Conservation (phyloP, 2,329 filamentous ascomycete genomes). For the Ceratocystiopsis brevicomis region DNA sequence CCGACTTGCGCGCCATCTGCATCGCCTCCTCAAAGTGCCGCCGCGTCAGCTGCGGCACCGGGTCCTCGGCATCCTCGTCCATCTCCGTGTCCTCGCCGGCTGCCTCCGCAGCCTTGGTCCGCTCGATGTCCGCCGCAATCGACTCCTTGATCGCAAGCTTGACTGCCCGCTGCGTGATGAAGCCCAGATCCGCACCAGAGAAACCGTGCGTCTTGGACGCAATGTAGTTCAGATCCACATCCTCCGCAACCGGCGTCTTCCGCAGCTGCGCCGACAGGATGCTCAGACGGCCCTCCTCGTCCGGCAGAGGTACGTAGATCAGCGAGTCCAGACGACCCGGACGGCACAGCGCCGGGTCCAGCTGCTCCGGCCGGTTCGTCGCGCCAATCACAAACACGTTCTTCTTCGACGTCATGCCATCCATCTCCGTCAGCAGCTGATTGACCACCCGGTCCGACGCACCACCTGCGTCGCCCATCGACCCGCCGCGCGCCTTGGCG, state of each 20-base stretch:
- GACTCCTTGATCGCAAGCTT: constrained; percentile 99
- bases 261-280: constrained; percentile 93
- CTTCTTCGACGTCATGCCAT: constrained; percentile 99
- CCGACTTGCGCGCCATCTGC: constrained; percentile 81
- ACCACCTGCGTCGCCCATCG: constrained; percentile 86
- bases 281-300: constrained; percentile 70
- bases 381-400: constrained; percentile 99
- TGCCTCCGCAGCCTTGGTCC: constrained; percentile 73
- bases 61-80: constrained; percentile 74
- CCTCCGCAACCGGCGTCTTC: constrained; percentile 81
- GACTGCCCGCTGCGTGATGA: constrained; percentile 95
- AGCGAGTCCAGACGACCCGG: constrained; percentile 96
- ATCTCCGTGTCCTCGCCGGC: constrained; percentile 64
- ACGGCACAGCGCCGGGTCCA: constrained; percentile 94
- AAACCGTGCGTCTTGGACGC: constrained; percentile 96
- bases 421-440: constrained; percentile 98
- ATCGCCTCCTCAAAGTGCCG: constrained; percentile 98
- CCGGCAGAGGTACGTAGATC: constrained; percentile 92
- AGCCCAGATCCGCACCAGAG: constrained; percentile 97
- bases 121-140: constrained; percentile 75
- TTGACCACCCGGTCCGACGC: constrained; percentile 99
- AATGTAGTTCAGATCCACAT: constrained; percentile 82
- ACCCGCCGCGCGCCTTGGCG: constrained; percentile 96
- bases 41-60: constrained; percentile 87
- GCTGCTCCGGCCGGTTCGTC: constrained; percentile 95